phyloP scores from a whole-genome alignment of 176 grass and related monocot genomes.

The Aechmea fasciata region DNA sequence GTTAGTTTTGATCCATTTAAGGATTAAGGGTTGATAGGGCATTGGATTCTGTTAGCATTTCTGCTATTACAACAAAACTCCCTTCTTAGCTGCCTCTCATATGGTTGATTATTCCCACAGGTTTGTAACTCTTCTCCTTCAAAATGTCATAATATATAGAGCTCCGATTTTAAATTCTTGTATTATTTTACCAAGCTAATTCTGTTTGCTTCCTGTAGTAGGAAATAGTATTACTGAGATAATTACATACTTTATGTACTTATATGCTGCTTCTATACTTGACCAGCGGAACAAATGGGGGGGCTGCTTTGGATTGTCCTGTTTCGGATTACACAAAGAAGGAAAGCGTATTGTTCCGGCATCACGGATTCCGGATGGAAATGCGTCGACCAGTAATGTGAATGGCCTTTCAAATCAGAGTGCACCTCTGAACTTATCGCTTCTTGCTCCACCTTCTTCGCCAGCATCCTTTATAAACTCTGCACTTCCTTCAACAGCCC shows the following conservation, averaged over 20 bases:
- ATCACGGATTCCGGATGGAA: slow-evolving; percentile 57
- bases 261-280: slow-evolving; percentile 13
- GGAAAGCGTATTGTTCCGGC: slow-evolving; percentile 76
- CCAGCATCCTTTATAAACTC: slow-evolving; percentile 77
- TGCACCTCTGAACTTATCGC: slow-evolving; percentile 55
- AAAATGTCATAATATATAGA: not conserved
- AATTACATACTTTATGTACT: slow-evolving; percentile 11
- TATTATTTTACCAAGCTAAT: not conserved
- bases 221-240: not conserved
- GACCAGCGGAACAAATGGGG: slow-evolving; percentile 54
- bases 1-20: too few species aligned
- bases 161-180: not conserved
- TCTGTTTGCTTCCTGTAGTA: not conserved
- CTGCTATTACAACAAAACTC: too few species aligned
- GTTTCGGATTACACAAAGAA: slow-evolving; percentile 71
- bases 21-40: too few species aligned
- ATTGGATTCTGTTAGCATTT: too few species aligned
- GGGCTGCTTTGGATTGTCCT: slow-evolving; percentile 66
- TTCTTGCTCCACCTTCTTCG: slow-evolving; percentile 73
- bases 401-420: slow-evolving; percentile 62
- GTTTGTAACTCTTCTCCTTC: not conserved
- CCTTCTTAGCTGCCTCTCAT: too few species aligned
- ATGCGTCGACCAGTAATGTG: slow-evolving; percentile 29
- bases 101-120: not conserved
- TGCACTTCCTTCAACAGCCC: slow-evolving; percentile 60